Evolutionary conservation across 345 rosid genomes (phyloP).

Genomic region (Populus simonii): DNA sequence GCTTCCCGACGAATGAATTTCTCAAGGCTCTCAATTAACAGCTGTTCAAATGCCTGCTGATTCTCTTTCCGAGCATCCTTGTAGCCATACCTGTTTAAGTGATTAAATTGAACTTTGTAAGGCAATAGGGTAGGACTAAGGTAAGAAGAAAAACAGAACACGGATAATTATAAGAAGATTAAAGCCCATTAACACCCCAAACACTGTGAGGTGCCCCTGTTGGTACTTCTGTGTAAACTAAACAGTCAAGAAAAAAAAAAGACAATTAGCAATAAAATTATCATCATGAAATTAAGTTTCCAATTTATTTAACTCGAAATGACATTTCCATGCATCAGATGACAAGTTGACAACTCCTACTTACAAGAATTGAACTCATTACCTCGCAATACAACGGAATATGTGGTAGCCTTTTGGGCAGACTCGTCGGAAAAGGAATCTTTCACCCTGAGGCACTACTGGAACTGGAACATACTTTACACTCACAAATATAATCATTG

Average conservation of each 20-base stretch:
- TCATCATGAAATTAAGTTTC: background rate
- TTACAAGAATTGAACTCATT: constrained; percentile 13
- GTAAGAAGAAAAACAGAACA: background rate
- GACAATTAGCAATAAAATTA: background rate
- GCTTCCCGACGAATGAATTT: constrained; percentile 94
- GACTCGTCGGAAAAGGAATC: constrained; percentile 94
- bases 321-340: background rate
- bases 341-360: background rate
- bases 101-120: constrained; percentile 6
- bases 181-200: background rate
- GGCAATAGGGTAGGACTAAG: background rate
- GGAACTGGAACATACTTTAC: constrained; percentile 97
- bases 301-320: background rate
- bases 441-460: constrained; percentile 87
- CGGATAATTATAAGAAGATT: background rate
- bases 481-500: constrained; percentile 94
- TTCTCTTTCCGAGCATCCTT: constrained; percentile 93
- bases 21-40: constrained; percentile 95
- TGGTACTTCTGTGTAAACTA: background rate
- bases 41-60: constrained; percentile 94
- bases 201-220: background rate
- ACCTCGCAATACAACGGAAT: constrained; percentile 98
- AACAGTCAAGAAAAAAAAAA: background rate
- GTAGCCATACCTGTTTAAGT: constrained; percentile 77
- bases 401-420: constrained; percentile 87